Evolutionary conservation across 495 filamentous ascomycete species (phyloP).

Genomic region (Hyaloscypha variabilis): DNA sequence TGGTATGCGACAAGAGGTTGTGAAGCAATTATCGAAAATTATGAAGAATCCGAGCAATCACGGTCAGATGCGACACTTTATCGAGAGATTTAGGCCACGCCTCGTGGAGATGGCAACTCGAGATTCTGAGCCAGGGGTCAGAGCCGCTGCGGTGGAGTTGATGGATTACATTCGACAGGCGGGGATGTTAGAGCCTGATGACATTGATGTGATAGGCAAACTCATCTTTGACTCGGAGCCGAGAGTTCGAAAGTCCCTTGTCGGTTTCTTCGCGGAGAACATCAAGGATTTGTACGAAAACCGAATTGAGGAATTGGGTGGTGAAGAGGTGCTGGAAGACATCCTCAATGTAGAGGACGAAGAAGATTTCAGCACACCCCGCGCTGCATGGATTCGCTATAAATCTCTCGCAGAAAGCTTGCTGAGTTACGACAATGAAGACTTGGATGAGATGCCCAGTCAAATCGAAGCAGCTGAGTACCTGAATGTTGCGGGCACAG

Average conservation of each 20-base stretch:
- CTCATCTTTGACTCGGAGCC: conserved; percentile 86
- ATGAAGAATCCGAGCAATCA: conserved; percentile 69
- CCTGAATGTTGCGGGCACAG: conserved; percentile 58
- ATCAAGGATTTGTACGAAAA: conserved; percentile 80
- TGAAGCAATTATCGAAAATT: conserved; percentile 78
- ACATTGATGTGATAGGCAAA: conserved; percentile 82
- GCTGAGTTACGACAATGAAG: conserved; percentile 70
- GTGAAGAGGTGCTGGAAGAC: conserved; percentile 75
- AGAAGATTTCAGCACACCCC: conserved; percentile 74
- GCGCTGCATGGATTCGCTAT: conserved; percentile 83
- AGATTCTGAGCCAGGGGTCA: conserved; percentile 77
- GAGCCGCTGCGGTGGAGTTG: conserved; percentile 76
- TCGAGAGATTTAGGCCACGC: conserved; percentile 83
- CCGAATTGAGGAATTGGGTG: conserved; percentile 81
- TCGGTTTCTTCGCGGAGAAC: conserved; percentile 85
- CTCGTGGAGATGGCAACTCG: conserved; percentile 89
- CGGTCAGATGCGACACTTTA: conserved; percentile 80
- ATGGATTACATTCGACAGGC: conserved; percentile 80
- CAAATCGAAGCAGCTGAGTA: conserved; percentile 40
- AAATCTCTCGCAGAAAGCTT: conserved; percentile 88
- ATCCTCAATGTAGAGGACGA: conserved; percentile 57
- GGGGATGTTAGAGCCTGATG: conserved; percentile 85
- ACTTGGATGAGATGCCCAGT: conserved; percentile 40
- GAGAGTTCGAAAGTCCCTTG: conserved; percentile 81
- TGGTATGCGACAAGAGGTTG: conserved; percentile 70